Evolutionary conservation across 2,329 filamentous ascomycete genomes (phyloP).

Genomic region (Colletotrichum scovillei): DNA sequence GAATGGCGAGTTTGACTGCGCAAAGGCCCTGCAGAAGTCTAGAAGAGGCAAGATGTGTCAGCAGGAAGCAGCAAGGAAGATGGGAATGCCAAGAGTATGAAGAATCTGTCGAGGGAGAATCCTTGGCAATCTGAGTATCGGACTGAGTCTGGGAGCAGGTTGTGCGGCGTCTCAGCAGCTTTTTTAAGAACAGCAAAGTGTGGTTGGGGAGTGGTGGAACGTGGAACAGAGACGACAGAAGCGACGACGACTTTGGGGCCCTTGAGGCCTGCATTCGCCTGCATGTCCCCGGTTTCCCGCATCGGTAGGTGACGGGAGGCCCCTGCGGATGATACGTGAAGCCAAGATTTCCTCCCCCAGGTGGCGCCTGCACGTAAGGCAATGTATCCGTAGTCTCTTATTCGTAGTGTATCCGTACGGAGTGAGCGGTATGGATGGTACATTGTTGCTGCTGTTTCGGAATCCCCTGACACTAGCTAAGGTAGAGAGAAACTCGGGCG

Average conservation of each 20-base stretch:
- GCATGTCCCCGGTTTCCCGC: constrained; percentile 2
- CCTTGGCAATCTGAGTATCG: constrained; percentile 34
- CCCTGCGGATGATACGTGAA: background rate
- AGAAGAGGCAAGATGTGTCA: constrained; percentile 13
- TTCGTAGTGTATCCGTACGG: too few relatives aligned
- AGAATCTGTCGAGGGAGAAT: constrained; percentile 21
- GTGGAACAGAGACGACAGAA: background rate
- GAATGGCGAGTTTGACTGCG: background rate
- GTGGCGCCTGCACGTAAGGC: background rate
- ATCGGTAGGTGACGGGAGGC: constrained; percentile 1
- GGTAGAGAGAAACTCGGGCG: constrained; percentile 3
- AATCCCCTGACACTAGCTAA: background rate
- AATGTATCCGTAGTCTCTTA: too few relatives aligned
- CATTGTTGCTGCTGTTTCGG: constrained; percentile 10
- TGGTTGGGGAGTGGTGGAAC: background rate
- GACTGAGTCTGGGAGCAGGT: constrained; percentile 33
- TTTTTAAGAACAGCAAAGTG: constrained; percentile 32
- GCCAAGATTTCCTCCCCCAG: background rate
- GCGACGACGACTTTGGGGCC: background rate
- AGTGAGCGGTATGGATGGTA: background rate
- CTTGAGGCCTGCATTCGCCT: background rate
- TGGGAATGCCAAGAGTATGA: background rate
- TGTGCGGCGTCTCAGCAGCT: constrained; percentile 36
- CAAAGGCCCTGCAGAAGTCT: background rate
- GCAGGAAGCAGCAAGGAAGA: constrained; percentile 2